Conservation (phyloP, 768 basidiomycete species). For the Naganishia randhawae region DNA sequence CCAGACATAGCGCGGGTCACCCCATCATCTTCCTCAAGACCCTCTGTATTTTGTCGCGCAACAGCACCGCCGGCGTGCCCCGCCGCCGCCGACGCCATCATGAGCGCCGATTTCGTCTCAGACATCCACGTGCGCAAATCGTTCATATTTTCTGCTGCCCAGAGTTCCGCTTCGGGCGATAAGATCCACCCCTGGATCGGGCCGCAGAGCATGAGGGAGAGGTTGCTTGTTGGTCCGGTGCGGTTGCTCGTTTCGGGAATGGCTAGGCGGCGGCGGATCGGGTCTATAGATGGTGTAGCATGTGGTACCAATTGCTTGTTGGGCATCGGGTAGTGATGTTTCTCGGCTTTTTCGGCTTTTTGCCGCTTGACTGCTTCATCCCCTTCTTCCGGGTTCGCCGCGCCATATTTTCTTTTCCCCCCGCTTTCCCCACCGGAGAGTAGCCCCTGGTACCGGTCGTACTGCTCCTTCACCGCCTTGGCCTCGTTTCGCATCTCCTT, state of each 20-base stretch:
- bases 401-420: background rate
- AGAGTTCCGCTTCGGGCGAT: background rate
- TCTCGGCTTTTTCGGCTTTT: background rate
- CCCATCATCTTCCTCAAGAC: too few species aligned
- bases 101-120: constrained; percentile 6
- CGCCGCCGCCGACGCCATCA: constrained; percentile 7
- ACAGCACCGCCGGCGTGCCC: background rate
- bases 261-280: too few species aligned
- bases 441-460: background rate
- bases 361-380: background rate
- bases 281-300: too few species aligned
- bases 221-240: background rate
- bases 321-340: too few species aligned
- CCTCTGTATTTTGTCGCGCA: too few species aligned
- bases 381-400: background rate
- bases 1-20: too few species aligned
- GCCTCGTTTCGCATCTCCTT: background rate
- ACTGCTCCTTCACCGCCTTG: background rate
- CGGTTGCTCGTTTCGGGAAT: background rate
- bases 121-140: constrained; percentile 13
- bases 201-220: constrained; percentile 43
- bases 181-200: constrained; percentile 42
- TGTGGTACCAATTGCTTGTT: too few species aligned
- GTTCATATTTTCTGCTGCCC: constrained; percentile 13
- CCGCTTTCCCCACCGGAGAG: background rate